phyloP scores from a whole-genome alignment of 2,329 filamentous ascomycete species.

The Arthrobotrys sinensis region DNA sequence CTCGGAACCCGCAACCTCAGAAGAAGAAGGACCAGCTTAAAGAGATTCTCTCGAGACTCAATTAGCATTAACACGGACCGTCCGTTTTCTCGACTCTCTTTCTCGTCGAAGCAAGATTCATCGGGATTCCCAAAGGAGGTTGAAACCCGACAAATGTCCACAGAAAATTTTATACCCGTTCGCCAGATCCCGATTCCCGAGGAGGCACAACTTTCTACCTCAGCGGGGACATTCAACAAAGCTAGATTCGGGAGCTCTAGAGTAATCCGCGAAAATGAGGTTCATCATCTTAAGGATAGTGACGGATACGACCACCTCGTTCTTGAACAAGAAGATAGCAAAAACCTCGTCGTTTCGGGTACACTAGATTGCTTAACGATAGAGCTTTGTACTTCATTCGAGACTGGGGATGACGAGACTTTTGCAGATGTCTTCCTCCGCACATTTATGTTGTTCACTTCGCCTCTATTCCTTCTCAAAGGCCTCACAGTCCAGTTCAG shows the following conservation, averaged over 20 bases:
- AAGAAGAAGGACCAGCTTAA: slow-evolving; percentile 41
- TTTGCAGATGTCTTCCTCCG: slow-evolving; percentile 52
- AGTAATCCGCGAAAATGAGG: slow-evolving; percentile 58
- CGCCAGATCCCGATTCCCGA: slow-evolving; percentile 57
- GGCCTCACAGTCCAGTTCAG: slow-evolving; percentile 43
- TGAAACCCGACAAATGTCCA: slow-evolving; percentile 36
- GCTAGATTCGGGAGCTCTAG: slow-evolving; percentile 45
- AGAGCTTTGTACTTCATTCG: slow-evolving; percentile 56
- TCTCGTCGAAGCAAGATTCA: slow-evolving; percentile 43
- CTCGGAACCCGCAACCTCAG: slow-evolving; percentile 50
- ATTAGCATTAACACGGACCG: slow-evolving; percentile 33
- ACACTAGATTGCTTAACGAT: slow-evolving; percentile 55
- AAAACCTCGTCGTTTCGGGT: slow-evolving; percentile 56
- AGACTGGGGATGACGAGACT: slow-evolving; percentile 53
- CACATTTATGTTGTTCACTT: slow-evolving; percentile 35
- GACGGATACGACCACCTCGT: slow-evolving; percentile 58
- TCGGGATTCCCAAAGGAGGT: slow-evolving; percentile 34
- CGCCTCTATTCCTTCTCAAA: slow-evolving; percentile 39
- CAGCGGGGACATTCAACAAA: slow-evolving; percentile 50
- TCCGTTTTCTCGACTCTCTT: slow-evolving; percentile 46
- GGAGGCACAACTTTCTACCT: slow-evolving; percentile 55
- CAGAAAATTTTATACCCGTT: slow-evolving; percentile 50
- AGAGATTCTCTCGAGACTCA: slow-evolving; percentile 55
- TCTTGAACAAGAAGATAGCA: slow-evolving; percentile 56
- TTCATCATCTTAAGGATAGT: slow-evolving; percentile 57